Conservation (phyloP, 768 basidiomycete genomes). For the Suillus alpinus region DNA sequence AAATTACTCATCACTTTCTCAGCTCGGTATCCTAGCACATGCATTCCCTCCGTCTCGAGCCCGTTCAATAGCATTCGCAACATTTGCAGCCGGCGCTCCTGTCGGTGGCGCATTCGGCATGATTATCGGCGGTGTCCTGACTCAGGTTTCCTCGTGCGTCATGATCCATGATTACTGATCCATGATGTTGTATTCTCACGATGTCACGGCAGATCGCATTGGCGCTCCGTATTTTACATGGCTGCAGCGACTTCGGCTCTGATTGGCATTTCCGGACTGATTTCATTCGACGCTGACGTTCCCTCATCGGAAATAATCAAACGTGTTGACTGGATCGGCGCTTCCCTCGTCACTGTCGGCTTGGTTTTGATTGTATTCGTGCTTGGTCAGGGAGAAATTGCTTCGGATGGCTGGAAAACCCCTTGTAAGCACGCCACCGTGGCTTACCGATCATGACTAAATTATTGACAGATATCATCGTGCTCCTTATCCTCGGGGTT, state of each 20-base stretch:
- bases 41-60: conserved; percentile 67
- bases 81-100: conserved; percentile 83
- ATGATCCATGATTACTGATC: not conserved
- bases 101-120: conserved; percentile 73
- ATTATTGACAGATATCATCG: conserved; percentile 59
- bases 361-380: conserved; percentile 72
- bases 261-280: conserved; percentile 48
- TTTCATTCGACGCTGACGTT: conserved; percentile 62
- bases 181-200: not conserved
- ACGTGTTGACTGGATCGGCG: conserved; percentile 78
- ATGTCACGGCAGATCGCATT: conserved; percentile 35
- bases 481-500: conserved; percentile 60
- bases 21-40: conserved; percentile 82
- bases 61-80: conserved; percentile 76
- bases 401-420: conserved; percentile 59
- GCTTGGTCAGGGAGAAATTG: conserved; percentile 64
- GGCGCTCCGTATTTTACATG: conserved; percentile 69
- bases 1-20: conserved; percentile 3
- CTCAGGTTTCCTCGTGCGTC: conserved; percentile 44
- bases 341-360: conserved; percentile 59
- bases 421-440: conserved; percentile 37
- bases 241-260: conserved; percentile 54
- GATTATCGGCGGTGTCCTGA: conserved; percentile 69
- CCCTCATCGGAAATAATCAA: conserved; percentile 36
- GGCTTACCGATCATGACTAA: conserved; percentile 19